Evolutionary conservation across 176 grass and related monocot genomes (phyloP).

Genomic region (Paspalum vaginatum): DNA sequence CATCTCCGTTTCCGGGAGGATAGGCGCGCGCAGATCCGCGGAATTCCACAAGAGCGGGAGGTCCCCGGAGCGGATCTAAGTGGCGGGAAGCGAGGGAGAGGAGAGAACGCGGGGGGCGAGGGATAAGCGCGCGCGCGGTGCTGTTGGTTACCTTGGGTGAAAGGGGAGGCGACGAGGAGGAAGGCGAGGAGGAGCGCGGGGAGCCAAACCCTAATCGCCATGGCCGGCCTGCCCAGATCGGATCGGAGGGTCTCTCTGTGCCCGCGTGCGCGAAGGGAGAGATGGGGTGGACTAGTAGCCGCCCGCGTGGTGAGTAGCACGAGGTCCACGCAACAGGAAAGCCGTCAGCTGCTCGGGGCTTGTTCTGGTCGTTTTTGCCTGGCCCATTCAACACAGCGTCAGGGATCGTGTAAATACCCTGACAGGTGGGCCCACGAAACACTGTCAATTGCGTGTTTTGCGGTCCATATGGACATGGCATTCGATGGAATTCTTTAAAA

Average conservation of each 20-base stretch:
- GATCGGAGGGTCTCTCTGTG: slow-evolving; percentile 38
- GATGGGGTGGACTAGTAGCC: not conserved
- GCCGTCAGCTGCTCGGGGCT: not conserved
- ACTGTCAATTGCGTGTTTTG: not conserved
- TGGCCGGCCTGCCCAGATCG: slow-evolving; percentile 53
- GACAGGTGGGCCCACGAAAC: not conserved
- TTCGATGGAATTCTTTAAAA: no score
- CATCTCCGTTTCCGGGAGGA: not conserved
- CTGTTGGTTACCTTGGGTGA: slow-evolving; percentile 60
- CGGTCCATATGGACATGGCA: no score
- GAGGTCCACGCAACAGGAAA: slow-evolving; percentile 32
- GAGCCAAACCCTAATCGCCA: slow-evolving; percentile 85
- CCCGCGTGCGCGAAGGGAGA: not conserved
- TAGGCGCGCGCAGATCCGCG: slow-evolving; percentile 33
- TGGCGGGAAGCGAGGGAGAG: not conserved
- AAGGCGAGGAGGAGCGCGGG: slow-evolving; percentile 59
- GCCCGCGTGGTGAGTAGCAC: not conserved
- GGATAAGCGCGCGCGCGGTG: not conserved
- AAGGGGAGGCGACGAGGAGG: slow-evolving; percentile 68
- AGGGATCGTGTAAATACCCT: not conserved
- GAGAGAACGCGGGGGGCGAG: no score
- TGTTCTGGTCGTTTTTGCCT: no score
- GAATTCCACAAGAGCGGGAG: slow-evolving; percentile 12
- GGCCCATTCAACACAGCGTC: no score
- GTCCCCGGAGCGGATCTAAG: slow-evolving; percentile 26